Evolutionary conservation across 2,329 filamentous ascomycete species (phyloP).

Genomic region (Cryphonectria carpinicola): DNA sequence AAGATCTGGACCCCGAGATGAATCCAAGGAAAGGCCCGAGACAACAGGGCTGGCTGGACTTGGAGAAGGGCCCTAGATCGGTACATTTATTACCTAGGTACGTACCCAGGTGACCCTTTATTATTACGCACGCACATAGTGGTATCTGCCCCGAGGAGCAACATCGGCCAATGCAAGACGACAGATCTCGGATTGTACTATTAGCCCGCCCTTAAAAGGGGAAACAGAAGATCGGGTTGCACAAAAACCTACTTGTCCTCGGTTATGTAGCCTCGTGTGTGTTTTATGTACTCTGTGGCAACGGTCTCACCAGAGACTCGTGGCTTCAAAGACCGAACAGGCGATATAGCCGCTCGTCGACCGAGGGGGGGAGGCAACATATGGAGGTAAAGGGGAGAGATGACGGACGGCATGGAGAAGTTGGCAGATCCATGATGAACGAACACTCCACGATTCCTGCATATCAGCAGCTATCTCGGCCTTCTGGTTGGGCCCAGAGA

Average conservation of each 20-base stretch:
- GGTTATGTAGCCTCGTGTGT: constrained; percentile 2
- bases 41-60: background rate
- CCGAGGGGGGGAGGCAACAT: background rate
- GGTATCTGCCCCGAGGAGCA: background rate
- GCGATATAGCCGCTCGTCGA: constrained; percentile 17
- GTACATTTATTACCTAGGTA: background rate
- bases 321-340: background rate
- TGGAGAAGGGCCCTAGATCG: background rate
- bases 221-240: background rate
- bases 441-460: background rate
- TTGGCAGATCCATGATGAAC: background rate
- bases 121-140: no score
- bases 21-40: background rate
- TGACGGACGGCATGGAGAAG: background rate
- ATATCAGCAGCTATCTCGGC: constrained; percentile 21
- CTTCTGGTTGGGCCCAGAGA: constrained; percentile 27
- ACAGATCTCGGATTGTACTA: background rate
- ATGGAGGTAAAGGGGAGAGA: background rate
- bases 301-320: background rate
- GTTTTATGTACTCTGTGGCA: background rate
- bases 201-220: background rate
- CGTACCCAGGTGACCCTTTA: background rate
- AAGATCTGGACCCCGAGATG: background rate
- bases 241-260: constrained; percentile 1
- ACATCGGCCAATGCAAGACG: background rate